Percentiles rank a stretch among this genome's conserved stretches.
Conservation (phyloP, 306 rosid species). For the Pterocarpus santalinus region DNA sequence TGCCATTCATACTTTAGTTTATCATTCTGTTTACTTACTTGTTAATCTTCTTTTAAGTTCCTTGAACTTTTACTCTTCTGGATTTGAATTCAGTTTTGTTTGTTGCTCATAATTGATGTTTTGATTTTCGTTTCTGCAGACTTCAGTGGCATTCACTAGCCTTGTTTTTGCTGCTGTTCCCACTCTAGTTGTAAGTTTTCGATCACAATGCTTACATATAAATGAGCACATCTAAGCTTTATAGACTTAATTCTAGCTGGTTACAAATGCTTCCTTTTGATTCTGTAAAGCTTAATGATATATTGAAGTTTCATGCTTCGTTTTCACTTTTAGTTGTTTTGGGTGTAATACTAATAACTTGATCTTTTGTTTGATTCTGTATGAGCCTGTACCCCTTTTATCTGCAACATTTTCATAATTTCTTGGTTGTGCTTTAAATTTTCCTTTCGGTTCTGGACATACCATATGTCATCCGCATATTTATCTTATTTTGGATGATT, state of each 20-base stretch:
- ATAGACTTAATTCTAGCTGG: neutral
- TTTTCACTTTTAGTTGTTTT: neutral
- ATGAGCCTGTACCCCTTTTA: slow-evolving; percentile 6
- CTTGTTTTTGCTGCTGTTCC: slow-evolving; percentile 89
- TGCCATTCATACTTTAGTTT: too few species aligned
- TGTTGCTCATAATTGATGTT: slow-evolving; percentile 28
- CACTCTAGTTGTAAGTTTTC: slow-evolving; percentile 73
- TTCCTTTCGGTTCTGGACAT: neutral
- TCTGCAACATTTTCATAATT: neutral
- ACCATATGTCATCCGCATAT: slow-evolving; percentile 14
- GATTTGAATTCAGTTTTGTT: slow-evolving; percentile 3
- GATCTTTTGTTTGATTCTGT: slow-evolving; percentile 35
- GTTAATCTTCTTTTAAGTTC: neutral
- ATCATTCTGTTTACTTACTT: neutral
- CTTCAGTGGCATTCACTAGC: slow-evolving; percentile 90
- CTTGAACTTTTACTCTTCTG: slow-evolving; percentile 19
- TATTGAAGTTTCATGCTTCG: neutral
- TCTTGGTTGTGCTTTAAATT: neutral
- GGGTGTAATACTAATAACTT: neutral
- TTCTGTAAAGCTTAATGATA: neutral
- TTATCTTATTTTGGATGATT: slow-evolving; percentile 27
- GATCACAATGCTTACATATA: slow-evolving; percentile 30
- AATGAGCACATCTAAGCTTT: slow-evolving; percentile 13
- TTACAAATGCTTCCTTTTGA: slow-evolving; percentile 28
- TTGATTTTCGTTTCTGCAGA: slow-evolving; percentile 60